A percentile compares a stretch with the other conserved stretches of the same genome.
Conservation (phyloP, 202 grass and related monocot species). For the Sporobolus alterniflorus region DNA sequence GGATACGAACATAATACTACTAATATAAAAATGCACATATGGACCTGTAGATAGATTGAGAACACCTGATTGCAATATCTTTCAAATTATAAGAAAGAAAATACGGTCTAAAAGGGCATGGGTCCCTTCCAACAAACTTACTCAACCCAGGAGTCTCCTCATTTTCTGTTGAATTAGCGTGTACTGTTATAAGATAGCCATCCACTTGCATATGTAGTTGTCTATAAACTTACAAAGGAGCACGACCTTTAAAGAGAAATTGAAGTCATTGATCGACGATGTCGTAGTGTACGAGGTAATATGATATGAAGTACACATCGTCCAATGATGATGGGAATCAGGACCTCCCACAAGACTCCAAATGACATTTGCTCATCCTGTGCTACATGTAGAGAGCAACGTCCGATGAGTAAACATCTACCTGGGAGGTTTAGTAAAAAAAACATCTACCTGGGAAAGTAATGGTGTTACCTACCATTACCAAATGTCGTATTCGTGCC, state of each 20-base stretch:
- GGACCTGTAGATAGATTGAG: background rate
- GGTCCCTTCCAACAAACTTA: too few relatives aligned
- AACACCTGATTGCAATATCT: background rate
- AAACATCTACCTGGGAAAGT: too few relatives aligned
- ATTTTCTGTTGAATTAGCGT: too few relatives aligned
- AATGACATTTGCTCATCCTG: conserved; percentile 2
- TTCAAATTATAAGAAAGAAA: conserved; percentile 14
- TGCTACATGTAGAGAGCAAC: background rate
- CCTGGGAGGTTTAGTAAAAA: too few relatives aligned
- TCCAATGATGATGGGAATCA: conserved; percentile 31
- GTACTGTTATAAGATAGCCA: background rate
- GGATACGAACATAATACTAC: background rate
- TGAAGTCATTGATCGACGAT: background rate
- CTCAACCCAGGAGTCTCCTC: too few relatives aligned
- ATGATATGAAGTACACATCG: conserved; percentile 46
- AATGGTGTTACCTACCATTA: too few relatives aligned
- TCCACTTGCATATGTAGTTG: background rate
- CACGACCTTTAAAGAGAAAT: background rate
- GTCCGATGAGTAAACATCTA: background rate
- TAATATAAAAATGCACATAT: background rate
- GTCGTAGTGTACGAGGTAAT: conserved; percentile 41
- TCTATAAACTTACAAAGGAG: background rate
- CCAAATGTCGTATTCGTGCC: too few relatives aligned
- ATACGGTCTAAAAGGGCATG: too few relatives aligned
- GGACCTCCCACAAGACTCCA: background rate